Evolutionary conservation across 1,284 basidiomycete species (phyloP).

Genomic region (Puccinia novopanici): DNA sequence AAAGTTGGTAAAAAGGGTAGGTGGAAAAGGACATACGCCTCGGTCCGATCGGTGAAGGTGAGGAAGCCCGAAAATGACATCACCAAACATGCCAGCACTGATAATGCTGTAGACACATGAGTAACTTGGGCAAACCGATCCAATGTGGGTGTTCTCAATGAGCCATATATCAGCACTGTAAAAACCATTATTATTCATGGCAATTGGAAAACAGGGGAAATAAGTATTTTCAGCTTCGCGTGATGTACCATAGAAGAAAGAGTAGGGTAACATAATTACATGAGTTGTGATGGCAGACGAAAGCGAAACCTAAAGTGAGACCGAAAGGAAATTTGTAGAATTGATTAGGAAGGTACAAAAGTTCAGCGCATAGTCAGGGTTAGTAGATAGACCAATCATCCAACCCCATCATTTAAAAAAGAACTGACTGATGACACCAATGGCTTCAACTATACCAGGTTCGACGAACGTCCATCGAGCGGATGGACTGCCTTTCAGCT

Average conservation of each 20-base stretch:
- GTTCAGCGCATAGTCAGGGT: not conserved
- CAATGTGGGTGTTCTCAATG: constrained; percentile 84
- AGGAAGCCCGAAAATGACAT: constrained; percentile 88
- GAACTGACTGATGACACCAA: constrained; percentile 75
- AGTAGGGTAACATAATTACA: constrained; percentile 52
- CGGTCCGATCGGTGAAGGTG: constrained; percentile 90
- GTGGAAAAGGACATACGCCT: constrained; percentile 59
- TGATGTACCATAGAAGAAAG: not conserved
- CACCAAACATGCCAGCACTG: constrained; percentile 75
- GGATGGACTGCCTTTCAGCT: constrained; percentile 70
- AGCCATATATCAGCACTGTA: constrained; percentile 82
- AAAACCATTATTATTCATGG: not conserved
- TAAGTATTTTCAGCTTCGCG: not conserved
- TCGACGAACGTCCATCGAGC: constrained; percentile 71
- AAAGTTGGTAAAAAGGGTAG: not conserved
- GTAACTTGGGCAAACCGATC: constrained; percentile 92
- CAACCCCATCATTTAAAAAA: not conserved
- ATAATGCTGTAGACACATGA: constrained; percentile 81
- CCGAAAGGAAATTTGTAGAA: not conserved
- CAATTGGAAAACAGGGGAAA: not conserved
- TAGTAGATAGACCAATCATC: not conserved
- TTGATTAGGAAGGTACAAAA: not conserved
- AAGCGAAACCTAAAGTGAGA: constrained; percentile 70
- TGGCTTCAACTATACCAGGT: constrained; percentile 81
- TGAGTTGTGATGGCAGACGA: constrained; percentile 90